A percentile compares a stretch with the other conserved stretches of the same genome.
Evolutionary conservation across 2,329 filamentous ascomycete species (phyloP).

Genomic region (Tolypocladium ovalisporum): DNA sequence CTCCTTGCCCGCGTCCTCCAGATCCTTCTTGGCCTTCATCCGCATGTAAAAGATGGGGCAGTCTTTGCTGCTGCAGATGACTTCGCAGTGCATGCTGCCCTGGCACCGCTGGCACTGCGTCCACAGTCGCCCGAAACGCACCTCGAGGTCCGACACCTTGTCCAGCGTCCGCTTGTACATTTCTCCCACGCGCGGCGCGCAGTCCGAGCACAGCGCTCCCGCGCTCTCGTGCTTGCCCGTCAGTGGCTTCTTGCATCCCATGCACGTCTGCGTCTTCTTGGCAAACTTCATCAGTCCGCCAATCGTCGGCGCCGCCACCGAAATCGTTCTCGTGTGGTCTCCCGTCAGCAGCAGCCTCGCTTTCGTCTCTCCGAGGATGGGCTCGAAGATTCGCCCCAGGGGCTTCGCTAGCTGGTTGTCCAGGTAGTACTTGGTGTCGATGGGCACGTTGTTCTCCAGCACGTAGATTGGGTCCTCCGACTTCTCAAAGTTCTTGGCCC

Average conservation of each 20-base stretch:
- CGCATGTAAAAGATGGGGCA: conserved; percentile 99
- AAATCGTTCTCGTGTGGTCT: conserved; percentile 89
- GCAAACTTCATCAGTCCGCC: conserved; percentile 97
- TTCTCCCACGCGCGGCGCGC: conserved; percentile 75
- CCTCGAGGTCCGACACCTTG: conserved; percentile 84
- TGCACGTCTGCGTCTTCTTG: conserved; percentile 95
- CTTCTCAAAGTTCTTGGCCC: conserved; percentile 91
- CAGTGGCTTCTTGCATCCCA: conserved; percentile 97
- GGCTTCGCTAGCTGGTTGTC: conserved; percentile 98
- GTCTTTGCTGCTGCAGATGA: conserved; percentile 92
- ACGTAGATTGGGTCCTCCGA: conserved; percentile 97
- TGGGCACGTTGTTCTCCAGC: conserved; percentile 92
- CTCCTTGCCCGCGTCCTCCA: conserved; percentile 90
- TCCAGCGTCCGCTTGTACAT: conserved; percentile 85
- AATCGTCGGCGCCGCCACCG: conserved; percentile 80
- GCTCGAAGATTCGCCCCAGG: conserved; percentile 90
- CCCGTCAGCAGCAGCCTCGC: conserved; percentile 77
- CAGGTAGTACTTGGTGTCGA: conserved; percentile 96
- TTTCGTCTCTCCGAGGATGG: conserved; percentile 89
- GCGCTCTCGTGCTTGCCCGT: conserved; percentile 65
- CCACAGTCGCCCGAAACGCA: conserved; percentile 87
- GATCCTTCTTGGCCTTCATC: conserved; percentile 99
- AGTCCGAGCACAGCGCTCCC: conserved; percentile 83
- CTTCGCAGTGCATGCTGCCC: conserved; percentile 95
- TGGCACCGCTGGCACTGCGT: conserved; percentile 97